A percentile compares a stretch with the other conserved stretches of the same genome.
Evolutionary conservation across 2,329 filamentous ascomycete species (phyloP).

Genomic region (Thielaviopsis populi): DNA sequence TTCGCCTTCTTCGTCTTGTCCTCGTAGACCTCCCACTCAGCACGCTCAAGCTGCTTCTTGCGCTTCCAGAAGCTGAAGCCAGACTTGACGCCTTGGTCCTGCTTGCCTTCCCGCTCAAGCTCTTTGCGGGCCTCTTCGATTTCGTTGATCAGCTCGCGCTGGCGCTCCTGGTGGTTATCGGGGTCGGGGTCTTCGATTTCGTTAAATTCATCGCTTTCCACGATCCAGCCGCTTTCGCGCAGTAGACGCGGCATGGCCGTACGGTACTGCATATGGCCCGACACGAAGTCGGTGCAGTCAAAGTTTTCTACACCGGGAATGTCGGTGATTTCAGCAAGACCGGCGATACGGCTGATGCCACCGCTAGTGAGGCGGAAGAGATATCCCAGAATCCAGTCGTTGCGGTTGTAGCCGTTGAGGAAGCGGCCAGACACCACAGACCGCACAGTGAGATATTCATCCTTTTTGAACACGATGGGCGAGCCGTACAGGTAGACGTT

Average conservation of each 20-base stretch:
- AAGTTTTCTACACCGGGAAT: conserved; percentile 79
- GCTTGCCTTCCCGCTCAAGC: conserved; percentile 61
- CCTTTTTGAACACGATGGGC: conserved; percentile 77
- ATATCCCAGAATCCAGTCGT: conserved; percentile 95
- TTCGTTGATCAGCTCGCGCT: conserved; percentile 87
- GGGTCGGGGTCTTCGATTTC: conserved; percentile 97
- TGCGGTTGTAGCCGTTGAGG: conserved; percentile 83
- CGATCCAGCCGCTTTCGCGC: conserved; percentile 75
- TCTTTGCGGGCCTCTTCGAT: conserved; percentile 88
- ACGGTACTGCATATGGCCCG: conserved; percentile 94
- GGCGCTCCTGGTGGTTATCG: conserved; percentile 73
- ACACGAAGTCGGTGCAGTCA: conserved; percentile 70
- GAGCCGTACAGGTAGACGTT: conserved; percentile 94
- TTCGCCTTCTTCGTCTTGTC: conserved; percentile 36
- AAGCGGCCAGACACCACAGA: conserved; percentile 86
- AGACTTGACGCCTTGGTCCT: conserved; percentile 33
- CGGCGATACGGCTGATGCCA: conserved; percentile 77
- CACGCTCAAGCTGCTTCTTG: conserved; percentile 67
- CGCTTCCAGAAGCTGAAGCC: conserved; percentile 65
- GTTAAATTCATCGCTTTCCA: conserved; percentile 83
- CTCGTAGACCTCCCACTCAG: conserved; percentile 90
- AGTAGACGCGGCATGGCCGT: conserved; percentile 78
- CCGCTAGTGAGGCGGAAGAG: conserved; percentile 89
- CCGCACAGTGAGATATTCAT: conserved; percentile 69
- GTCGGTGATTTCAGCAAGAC: conserved; percentile 59